Conservation (phyloP, 768 basidiomycete genomes). For the Fomitopsis pulvina region DNA sequence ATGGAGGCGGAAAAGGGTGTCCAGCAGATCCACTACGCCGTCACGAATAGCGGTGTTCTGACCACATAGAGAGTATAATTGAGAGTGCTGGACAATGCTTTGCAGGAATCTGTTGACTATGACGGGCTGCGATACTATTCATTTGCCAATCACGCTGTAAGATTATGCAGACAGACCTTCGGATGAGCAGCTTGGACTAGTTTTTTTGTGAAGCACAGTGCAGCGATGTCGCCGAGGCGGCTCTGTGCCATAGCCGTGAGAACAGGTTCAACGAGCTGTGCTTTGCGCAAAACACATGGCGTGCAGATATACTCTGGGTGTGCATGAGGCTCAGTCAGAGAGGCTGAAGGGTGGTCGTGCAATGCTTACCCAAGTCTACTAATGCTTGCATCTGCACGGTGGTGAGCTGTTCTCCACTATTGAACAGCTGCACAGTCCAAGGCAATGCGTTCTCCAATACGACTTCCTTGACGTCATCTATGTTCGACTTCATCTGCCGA, state of each 20-base stretch:
- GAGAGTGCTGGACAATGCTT: slow-evolving; percentile 61
- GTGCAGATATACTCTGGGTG: neutral
- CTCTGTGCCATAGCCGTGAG: slow-evolving; percentile 57
- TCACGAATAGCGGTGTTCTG: slow-evolving; percentile 29
- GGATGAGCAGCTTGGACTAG: slow-evolving; percentile 28
- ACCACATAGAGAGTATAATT: slow-evolving; percentile 46
- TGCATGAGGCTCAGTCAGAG: neutral
- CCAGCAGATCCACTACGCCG: slow-evolving; percentile 48
- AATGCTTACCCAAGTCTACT: neutral
- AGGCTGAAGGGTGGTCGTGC: neutral
- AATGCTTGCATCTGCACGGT: neutral
- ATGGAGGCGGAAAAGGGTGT: slow-evolving; percentile 65
- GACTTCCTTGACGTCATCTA: neutral
- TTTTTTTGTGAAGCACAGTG: slow-evolving; percentile 23
- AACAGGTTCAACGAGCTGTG: slow-evolving; percentile 69
- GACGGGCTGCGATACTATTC: slow-evolving; percentile 41
- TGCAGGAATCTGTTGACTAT: slow-evolving; percentile 74
- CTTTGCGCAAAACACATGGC: slow-evolving; percentile 30
- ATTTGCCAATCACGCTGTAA: slow-evolving; percentile 1
- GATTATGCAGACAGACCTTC: slow-evolving; percentile 44
- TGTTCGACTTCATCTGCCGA: too few relatives aligned
- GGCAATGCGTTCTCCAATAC: neutral
- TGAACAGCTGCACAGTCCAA: neutral
- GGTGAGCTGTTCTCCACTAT: neutral
- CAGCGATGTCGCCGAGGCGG: slow-evolving; percentile 35